Evolutionary conservation across 1,284 basidiomycete genomes (phyloP).

Genomic region (Ganoderma sp.): DNA sequence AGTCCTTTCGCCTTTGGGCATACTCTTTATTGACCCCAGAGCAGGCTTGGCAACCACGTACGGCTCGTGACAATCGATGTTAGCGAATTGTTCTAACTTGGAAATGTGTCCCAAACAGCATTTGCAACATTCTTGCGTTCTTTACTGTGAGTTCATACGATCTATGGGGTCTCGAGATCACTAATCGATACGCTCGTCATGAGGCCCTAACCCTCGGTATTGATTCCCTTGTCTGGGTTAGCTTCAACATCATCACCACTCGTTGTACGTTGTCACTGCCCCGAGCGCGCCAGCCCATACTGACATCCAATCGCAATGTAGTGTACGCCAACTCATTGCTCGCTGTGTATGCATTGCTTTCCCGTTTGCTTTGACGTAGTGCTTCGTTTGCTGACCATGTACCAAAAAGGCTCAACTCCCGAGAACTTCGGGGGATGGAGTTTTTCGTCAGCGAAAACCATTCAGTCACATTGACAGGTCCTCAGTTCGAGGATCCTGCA

Average conservation of each 20-base stretch:
- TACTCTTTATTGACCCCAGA: neutral
- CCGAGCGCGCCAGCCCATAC: neutral
- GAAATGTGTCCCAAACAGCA: neutral
- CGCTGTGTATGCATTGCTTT: neutral
- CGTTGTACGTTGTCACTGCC: neutral
- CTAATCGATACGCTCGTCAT: neutral
- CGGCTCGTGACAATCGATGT: neutral
- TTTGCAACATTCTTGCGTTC: conserved; percentile 10
- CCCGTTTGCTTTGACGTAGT: neutral
- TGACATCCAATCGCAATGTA: neutral
- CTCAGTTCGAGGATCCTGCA: neutral
- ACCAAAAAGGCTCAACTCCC: conserved; percentile 1
- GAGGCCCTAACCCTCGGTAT: neutral
- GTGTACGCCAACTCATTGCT: conserved; percentile 11
- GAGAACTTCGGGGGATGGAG: conserved; percentile 13
- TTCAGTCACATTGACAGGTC: neutral
- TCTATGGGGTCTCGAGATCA: neutral
- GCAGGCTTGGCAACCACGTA: neutral
- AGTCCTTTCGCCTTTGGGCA: neutral
- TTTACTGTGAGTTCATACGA: conserved; percentile 1
- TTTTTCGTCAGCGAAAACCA: conserved; percentile 8
- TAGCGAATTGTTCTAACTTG: neutral
- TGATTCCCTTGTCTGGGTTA: conserved; percentile 5
- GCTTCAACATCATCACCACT: conserved; percentile 13
- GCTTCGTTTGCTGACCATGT: neutral